Evolutionary conservation across 2,329 filamentous ascomycete genomes (phyloP).

Genomic region (Colletotrichum noveboracense): DNA sequence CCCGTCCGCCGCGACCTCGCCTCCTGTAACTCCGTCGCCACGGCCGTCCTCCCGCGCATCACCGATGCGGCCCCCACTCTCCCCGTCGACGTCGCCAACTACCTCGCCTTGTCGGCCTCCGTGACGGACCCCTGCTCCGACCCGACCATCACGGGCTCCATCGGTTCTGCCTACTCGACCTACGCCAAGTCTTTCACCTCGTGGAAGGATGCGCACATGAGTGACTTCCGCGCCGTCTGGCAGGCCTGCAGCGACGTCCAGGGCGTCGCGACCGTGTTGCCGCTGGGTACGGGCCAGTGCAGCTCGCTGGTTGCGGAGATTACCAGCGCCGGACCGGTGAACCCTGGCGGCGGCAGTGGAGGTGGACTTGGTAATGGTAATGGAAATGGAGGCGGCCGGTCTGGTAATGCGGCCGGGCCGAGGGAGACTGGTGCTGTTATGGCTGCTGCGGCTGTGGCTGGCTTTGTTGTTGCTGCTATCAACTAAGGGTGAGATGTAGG

Average conservation of each 20-base stretch:
- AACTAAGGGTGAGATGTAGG: background rate
- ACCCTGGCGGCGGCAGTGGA: background rate
- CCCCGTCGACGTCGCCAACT: slow-evolving; percentile 21
- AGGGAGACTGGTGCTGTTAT: slow-evolving; percentile 7
- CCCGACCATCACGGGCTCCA: slow-evolving; percentile 29
- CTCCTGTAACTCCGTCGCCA: slow-evolving; percentile 21
- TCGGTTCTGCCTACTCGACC: slow-evolving; percentile 30
- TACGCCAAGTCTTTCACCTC: slow-evolving; percentile 25
- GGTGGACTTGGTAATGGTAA: background rate
- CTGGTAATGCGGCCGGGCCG: background rate
- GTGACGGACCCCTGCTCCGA: slow-evolving; percentile 27
- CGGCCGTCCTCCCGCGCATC: slow-evolving; percentile 23
- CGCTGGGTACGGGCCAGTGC: slow-evolving; percentile 3
- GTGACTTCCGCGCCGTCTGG: slow-evolving; percentile 24
- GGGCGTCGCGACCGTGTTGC: slow-evolving; percentile 10
- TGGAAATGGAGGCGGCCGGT: background rate
- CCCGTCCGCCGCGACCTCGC: slow-evolving; percentile 11
- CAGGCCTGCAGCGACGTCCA: slow-evolving; percentile 34
- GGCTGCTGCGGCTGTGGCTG: slow-evolving; percentile 6
- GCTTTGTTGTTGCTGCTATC: slow-evolving; percentile 7
- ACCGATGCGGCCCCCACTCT: slow-evolving; percentile 26
- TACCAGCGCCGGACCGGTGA: slow-evolving; percentile 7
- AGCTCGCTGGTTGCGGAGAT: slow-evolving; percentile 17
- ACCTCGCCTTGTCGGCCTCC: slow-evolving; percentile 25
- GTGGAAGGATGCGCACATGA: slow-evolving; percentile 26